These are phyloP conservation scores for Penicillium sp. DNA, from an alignment of 2,329 filamentous ascomycete species.

Conservation along the genomic window DNA sequence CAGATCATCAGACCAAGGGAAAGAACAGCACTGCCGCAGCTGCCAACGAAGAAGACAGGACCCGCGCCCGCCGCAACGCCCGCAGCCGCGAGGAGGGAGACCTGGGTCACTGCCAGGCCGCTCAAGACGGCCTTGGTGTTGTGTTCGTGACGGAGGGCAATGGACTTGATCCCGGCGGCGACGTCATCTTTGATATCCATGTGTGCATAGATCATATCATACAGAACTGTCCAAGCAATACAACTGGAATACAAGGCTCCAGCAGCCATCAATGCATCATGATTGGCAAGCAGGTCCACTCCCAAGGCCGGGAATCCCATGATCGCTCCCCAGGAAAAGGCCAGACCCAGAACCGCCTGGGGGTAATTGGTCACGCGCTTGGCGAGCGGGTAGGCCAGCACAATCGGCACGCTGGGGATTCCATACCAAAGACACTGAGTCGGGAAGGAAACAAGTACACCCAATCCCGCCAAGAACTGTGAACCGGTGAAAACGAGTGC, in stretches of 20 bases:
- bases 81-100: constrained; percentile 46
- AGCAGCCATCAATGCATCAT: constrained; percentile 39
- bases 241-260: constrained; percentile 50
- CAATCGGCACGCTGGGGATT: constrained; percentile 46
- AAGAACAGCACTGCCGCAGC: constrained; percentile 58
- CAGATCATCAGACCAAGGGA: constrained; percentile 62
- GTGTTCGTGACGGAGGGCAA: constrained; percentile 52
- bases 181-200: constrained; percentile 56
- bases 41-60: constrained; percentile 60
- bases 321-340: constrained; percentile 55
- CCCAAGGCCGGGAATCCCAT: constrained; percentile 52
- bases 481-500: constrained; percentile 48
- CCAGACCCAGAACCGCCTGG: constrained; percentile 53
- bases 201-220: constrained; percentile 56
- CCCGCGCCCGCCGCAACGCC: constrained; percentile 56
- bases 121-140: constrained; percentile 49
- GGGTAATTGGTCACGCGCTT: constrained; percentile 58
- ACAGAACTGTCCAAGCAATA: constrained; percentile 52
- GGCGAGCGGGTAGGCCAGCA: constrained; percentile 53
- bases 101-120: constrained; percentile 43
- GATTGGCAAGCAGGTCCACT: constrained; percentile 46
- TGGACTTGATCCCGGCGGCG: constrained; percentile 53
- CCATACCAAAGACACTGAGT: constrained; percentile 46
- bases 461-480: constrained; percentile 45
- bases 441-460: constrained; percentile 47